A percentile compares a stretch with the other conserved stretches of the same genome.
Conservation (phyloP, 2,329 filamentous ascomycete genomes). For the Alternaria ventricosa region DNA sequence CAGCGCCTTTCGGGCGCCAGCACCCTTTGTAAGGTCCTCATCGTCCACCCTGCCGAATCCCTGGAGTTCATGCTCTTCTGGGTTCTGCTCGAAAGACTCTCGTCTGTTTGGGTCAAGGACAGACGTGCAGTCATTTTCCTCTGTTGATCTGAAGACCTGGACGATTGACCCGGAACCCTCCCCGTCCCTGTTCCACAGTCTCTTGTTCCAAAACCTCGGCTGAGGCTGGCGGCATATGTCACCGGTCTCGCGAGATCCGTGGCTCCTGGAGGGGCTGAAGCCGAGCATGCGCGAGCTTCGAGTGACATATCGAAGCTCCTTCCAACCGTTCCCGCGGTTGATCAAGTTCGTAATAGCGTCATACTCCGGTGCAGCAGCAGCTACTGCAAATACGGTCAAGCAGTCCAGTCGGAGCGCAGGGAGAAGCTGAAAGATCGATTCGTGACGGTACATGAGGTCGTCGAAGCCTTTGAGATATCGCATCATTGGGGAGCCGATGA, state of each 20-base stretch:
- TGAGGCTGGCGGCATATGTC: constrained; percentile 19
- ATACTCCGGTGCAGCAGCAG: constrained; percentile 20
- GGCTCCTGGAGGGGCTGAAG: constrained; percentile 17
- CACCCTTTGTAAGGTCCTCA: constrained; percentile 14
- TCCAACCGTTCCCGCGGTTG: constrained; percentile 23
- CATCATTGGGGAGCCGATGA: constrained; percentile 20
- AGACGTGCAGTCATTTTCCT: constrained; percentile 12
- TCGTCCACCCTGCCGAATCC: constrained; percentile 16
- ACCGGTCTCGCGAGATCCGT: constrained; percentile 18
- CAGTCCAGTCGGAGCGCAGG: constrained; percentile 19
- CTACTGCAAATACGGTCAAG: constrained; percentile 15
- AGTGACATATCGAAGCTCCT: constrained; percentile 20
- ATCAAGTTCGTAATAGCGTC: constrained; percentile 17
- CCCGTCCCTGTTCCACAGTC: constrained; percentile 7
- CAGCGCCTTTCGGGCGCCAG: constrained; percentile 12
- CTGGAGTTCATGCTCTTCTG: constrained; percentile 6
- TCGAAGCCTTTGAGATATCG: constrained; percentile 22
- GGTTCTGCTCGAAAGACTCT: constrained; percentile 12
- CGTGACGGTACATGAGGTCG: constrained; percentile 21
- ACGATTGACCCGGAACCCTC: constrained; percentile 13
- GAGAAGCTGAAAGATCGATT: constrained; percentile 19
- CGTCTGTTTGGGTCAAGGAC: constrained; percentile 11
- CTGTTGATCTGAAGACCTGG: constrained; percentile 13
- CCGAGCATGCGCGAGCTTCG: constrained; percentile 20
- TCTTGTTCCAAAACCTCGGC: constrained; percentile 14